Evolutionary conservation across 140 eudicot genomes (phyloP).

Genomic region (Anethum foeniculum): DNA sequence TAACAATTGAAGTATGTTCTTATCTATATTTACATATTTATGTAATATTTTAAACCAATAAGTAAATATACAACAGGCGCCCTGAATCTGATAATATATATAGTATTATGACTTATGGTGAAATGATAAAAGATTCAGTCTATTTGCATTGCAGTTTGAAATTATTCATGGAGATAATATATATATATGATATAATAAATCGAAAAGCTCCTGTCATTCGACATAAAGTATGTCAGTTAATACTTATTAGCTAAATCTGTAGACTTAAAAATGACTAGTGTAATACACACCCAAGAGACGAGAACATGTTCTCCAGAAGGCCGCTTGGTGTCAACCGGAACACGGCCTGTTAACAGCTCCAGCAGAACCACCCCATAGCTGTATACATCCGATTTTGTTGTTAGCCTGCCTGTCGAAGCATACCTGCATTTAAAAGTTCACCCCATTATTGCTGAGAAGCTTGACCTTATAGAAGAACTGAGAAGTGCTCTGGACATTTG

Average conservation of each 20-base stretch:
- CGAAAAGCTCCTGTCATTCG: neutral
- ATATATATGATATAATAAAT: neutral
- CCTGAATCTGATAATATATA: neutral
- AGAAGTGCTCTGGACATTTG: neutral
- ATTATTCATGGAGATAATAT: neutral
- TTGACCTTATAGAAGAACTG: neutral
- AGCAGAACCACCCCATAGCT: constrained; percentile 92
- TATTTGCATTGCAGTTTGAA: neutral
- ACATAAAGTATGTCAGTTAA: neutral
- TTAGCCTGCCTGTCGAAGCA: constrained; percentile 83
- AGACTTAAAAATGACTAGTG: neutral
- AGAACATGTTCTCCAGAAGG: constrained; percentile 96
- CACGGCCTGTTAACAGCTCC: constrained; percentile 84
- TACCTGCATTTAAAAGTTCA: constrained; percentile 42
- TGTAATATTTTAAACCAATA: neutral
- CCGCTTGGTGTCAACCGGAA: constrained; percentile 69
- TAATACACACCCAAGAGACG: constrained; percentile 77
- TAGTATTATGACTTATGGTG: neutral
- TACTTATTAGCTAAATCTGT: neutral
- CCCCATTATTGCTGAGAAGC: neutral
- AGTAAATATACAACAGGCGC: neutral
- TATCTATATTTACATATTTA: neutral
- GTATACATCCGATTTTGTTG: constrained; percentile 93
- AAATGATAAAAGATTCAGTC: neutral
- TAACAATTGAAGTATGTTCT: neutral